Conservation (phyloP, 2,329 filamentous ascomycete species). For the Xylariaceae sp. region DNA sequence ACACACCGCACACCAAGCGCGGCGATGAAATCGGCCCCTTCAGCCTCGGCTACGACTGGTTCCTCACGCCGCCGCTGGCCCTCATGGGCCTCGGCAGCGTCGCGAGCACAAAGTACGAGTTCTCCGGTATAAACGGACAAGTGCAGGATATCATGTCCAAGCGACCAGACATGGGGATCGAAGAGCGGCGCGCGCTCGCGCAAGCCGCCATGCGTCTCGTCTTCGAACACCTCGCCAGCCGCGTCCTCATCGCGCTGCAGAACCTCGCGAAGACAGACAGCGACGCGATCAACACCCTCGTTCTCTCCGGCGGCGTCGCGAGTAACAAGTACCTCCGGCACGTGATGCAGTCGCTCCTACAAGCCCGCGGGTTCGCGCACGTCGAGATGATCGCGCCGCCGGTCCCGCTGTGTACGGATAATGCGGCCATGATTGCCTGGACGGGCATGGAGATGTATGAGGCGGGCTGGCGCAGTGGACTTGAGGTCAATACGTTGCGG, state of each 20-base stretch:
- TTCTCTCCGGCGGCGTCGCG: constrained; percentile 87
- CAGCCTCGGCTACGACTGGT: constrained; percentile 50
- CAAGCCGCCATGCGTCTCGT: constrained; percentile 69
- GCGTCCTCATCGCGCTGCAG: constrained; percentile 63
- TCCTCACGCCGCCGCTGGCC: constrained; percentile 61
- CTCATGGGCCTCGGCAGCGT: constrained; percentile 36
- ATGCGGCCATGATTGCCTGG: constrained; percentile 98
- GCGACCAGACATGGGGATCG: constrained; percentile 37
- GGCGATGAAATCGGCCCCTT: constrained; percentile 50
- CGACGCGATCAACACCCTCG: constrained; percentile 41
- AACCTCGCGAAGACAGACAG: background rate
- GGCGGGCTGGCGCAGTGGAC: constrained; percentile 61
- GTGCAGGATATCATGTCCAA: constrained; percentile 50
- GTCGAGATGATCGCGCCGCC: constrained; percentile 71
- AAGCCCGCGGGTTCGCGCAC: constrained; percentile 58
- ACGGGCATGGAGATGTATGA: constrained; percentile 87
- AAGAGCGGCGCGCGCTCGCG: constrained; percentile 65
- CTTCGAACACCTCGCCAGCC: constrained; percentile 80
- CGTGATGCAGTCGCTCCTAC: constrained; percentile 54
- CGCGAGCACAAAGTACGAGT: constrained; percentile 61
- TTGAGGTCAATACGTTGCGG: constrained; percentile 54
- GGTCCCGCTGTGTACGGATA: constrained; percentile 76
- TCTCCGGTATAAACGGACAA: constrained; percentile 64
- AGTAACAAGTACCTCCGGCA: constrained; percentile 73
- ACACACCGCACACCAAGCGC: constrained; percentile 53